A percentile compares a stretch with the other conserved stretches of the same genome.
These are phyloP conservation scores for Podaxis sp. DNA, from an alignment of 768 basidiomycete species.

Conservation along the genomic window DNA sequence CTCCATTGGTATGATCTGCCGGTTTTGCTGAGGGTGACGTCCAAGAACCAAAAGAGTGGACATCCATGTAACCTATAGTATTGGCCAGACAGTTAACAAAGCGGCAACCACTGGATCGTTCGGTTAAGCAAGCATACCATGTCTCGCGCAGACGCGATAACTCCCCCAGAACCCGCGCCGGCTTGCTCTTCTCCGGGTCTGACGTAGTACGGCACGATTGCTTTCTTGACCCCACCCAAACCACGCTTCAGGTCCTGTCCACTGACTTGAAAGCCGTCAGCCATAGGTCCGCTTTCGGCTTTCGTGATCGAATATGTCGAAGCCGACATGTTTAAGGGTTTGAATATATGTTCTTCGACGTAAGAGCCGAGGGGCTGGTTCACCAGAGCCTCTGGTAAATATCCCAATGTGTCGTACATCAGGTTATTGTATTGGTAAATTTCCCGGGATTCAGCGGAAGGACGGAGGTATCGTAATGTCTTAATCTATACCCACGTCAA, in stretches of 20 bases:
- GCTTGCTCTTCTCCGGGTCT: slow-evolving; percentile 37
- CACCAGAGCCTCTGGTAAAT: slow-evolving; percentile 36
- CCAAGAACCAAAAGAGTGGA: slow-evolving; percentile 40
- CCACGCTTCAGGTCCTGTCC: slow-evolving; percentile 30
- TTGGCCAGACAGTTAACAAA: background rate
- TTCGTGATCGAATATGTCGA: slow-evolving; percentile 40
- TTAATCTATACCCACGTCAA: slow-evolving; percentile 27
- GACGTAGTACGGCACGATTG: slow-evolving; percentile 39
- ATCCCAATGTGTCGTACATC: slow-evolving; percentile 42
- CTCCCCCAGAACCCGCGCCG: slow-evolving; percentile 42
- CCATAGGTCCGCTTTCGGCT: slow-evolving; percentile 27
- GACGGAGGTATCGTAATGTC: slow-evolving; percentile 35
- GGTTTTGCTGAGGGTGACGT: slow-evolving; percentile 35
- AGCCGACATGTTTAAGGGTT: slow-evolving; percentile 36
- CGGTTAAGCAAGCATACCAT: slow-evolving; percentile 26
- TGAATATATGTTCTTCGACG: slow-evolving; percentile 36
- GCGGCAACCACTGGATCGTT: background rate
- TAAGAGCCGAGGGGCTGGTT: slow-evolving; percentile 41
- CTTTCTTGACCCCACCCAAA: slow-evolving; percentile 30
- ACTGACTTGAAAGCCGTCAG: slow-evolving; percentile 35
- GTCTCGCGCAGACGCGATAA: slow-evolving; percentile 39
- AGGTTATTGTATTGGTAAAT: slow-evolving; percentile 47
- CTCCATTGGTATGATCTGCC: slow-evolving; percentile 33
- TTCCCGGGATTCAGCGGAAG: slow-evolving; percentile 38
- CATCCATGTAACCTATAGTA: slow-evolving; percentile 30